Evolutionary conservation across 495 filamentous ascomycete species (phyloP), one percentile per base, ranked within the genome.

Genomic region (Massariosphaeria phaeospora): DNA sequence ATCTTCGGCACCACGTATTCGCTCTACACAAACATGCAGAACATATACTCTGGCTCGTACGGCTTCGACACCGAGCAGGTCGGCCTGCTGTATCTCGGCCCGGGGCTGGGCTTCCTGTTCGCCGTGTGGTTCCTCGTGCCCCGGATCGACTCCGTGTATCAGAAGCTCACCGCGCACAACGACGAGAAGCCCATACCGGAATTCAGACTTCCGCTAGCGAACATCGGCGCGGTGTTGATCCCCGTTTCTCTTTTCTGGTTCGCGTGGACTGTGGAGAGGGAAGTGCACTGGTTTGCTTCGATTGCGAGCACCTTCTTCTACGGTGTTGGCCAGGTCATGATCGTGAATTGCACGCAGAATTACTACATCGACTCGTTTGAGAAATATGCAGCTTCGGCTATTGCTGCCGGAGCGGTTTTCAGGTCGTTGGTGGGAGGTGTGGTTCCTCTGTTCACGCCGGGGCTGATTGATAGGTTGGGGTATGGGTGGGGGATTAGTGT

Each of bases 11-110:
- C 70, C n/a, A 51, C 73, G 12, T 74, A 70, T 48, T 61, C 72
- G 11, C 61, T 75, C 23, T 70, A 74, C 45, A 70, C 72, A 9
- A 73, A 70, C 35, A 67, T 74, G 35, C 55, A 68, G n/a, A 18
- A 17, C 15, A 66, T 75, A 8, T 74, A 71, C 50, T 60, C 66
- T 27, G 61, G 49, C 11, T 40, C 57, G n/a, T 75, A 73, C 50
- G 63, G 63, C 40, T 73, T 72, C 61, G 56, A 40, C 27, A 55
- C 63, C 8, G 51, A 45, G 24, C 62, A 64, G 21, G 67, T 66
- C 31, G 71, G 71, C 0, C 63, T 75, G 3, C 48, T 61, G 17
- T 75, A 70, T 48, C 53, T 75, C 1, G 70, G 68, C 4, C 55
- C 73, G 6, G 72, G 72, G 13, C 35, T 71, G 15, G 69, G 53